Base-by-base conservation (phyloP, 75 land plant species). In the Pinus tabuliformis region DNA sequence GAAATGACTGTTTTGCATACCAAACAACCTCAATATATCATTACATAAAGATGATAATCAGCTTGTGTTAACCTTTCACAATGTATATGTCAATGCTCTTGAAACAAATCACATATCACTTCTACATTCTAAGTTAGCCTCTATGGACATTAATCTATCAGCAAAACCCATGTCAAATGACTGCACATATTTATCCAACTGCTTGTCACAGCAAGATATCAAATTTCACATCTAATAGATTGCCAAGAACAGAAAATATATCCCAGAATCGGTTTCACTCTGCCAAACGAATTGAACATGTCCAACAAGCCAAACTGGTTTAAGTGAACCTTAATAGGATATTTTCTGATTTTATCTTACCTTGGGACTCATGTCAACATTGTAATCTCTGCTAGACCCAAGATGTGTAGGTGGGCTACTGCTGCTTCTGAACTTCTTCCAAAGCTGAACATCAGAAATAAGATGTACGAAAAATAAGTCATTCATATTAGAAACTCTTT, bases 331-430 rank as follows among this genome's bases (percentile, higher is more conserved):
- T 49, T 49, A 9, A 49, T 49, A 49, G 54, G 54, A 49, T 49
- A 49, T 11, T 49, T 49, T 49, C 54, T 49, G 1, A 11, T 49
- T 49, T 49, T 49, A 49, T 49, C 62, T 24, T 54, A 87, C 92
- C 87, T 90, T 90, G 2, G 92, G 92, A 42, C 84, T 75, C 92
- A 90, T 87, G 80, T 90, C 92, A 54, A 90, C 92, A 58, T 90
- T 90, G 81, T 90, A 90, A 58, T 90, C 92, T 63, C 82, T 87
- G 82, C 90, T 90, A 9, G 92, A 76, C 6, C 92, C 92, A 56
- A 90, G 70, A 78, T 81, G 72, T 52, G 87, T 63, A 20, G 92
- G 90, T 49, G 90, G 92, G 72, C 81, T 85, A n/a, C 85, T 87
- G 68, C 56, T 75, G 18, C 85, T 87, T 60, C 80, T 80, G 54